These are phyloP conservation scores for Colletotrichum trifolii DNA, from an alignment of 2,329 filamentous ascomycete species.

Conservation along the genomic window DNA sequence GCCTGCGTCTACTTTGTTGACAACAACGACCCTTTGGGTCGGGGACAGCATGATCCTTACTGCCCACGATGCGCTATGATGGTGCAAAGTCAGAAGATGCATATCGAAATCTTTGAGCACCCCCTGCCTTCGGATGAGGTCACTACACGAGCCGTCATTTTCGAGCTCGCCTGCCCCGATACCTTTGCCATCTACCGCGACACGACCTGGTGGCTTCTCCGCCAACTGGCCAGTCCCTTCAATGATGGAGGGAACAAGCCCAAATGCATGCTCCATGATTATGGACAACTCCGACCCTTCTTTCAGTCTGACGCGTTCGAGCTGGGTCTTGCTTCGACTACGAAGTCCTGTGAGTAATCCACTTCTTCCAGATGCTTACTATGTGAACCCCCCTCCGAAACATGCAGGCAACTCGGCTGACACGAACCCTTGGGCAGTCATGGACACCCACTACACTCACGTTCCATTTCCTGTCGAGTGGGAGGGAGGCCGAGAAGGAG, in stretches of 20 bases:
- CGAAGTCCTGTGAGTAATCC: slow-evolving; percentile 44
- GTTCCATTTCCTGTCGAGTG: slow-evolving; percentile 44
- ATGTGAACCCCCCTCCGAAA: too few species aligned
- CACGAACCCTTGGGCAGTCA: slow-evolving; percentile 36
- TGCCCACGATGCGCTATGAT: slow-evolving; percentile 51
- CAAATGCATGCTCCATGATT: slow-evolving; percentile 40
- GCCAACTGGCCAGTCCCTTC: slow-evolving; percentile 41
- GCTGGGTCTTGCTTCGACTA: slow-evolving; percentile 44
- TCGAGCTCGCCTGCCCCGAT: slow-evolving; percentile 52
- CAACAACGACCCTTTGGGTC: slow-evolving; percentile 33
- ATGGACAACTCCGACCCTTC: slow-evolving; percentile 39
- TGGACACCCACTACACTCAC: slow-evolving; percentile 42
- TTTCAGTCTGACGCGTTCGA: slow-evolving; percentile 31
- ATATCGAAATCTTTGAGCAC: slow-evolving; percentile 52
- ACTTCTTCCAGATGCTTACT: too few species aligned
- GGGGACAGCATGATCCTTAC: slow-evolving; percentile 39
- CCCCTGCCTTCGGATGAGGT: slow-evolving; percentile 48
- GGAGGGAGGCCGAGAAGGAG: slow-evolving; percentile 39
- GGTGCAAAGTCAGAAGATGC: slow-evolving; percentile 43
- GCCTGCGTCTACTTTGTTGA: slow-evolving; percentile 46
- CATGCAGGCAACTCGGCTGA: neutral
- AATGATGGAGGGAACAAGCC: slow-evolving; percentile 38
- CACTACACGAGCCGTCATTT: slow-evolving; percentile 49
- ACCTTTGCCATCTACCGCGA: slow-evolving; percentile 52
- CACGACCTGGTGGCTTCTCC: slow-evolving; percentile 52